Conservation (phyloP, 306 rosid species). For the Dalbergia oliveri region DNA sequence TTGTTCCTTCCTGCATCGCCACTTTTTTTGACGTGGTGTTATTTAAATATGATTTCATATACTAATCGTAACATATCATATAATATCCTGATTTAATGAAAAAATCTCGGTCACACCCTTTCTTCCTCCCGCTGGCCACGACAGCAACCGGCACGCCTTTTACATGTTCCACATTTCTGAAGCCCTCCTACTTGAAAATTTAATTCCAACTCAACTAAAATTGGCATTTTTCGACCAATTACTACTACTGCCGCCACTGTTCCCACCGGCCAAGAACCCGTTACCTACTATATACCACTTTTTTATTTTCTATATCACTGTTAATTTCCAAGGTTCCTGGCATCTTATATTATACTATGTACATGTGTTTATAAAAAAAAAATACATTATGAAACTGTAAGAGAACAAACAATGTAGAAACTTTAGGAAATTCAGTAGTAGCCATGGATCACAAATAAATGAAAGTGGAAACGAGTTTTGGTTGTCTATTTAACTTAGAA, state of each 20-base stretch:
- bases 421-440: too few relatives aligned
- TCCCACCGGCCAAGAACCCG: neutral
- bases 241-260: neutral
- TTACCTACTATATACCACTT: too few relatives aligned
- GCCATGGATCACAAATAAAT: too few relatives aligned
- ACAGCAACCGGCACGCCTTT: neutral
- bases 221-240: neutral
- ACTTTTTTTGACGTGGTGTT: constrained; percentile 50
- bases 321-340: neutral
- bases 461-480: too few relatives aligned
- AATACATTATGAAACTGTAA: neutral
- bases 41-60: neutral
- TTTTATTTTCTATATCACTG: neutral
- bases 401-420: too few relatives aligned
- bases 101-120: neutral
- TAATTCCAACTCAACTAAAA: neutral
- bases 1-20: constrained; percentile 34
- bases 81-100: neutral
- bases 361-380: neutral
- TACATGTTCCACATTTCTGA: constrained; percentile 30
- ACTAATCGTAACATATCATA: neutral
- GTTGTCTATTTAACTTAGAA: too few relatives aligned
- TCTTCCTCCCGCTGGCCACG: constrained; percentile 12
- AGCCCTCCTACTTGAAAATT: neutral
- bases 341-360: neutral